Conservation (phyloP, 805 yeast genomes). For the Cyberlindnera mississippiensis region DNA sequence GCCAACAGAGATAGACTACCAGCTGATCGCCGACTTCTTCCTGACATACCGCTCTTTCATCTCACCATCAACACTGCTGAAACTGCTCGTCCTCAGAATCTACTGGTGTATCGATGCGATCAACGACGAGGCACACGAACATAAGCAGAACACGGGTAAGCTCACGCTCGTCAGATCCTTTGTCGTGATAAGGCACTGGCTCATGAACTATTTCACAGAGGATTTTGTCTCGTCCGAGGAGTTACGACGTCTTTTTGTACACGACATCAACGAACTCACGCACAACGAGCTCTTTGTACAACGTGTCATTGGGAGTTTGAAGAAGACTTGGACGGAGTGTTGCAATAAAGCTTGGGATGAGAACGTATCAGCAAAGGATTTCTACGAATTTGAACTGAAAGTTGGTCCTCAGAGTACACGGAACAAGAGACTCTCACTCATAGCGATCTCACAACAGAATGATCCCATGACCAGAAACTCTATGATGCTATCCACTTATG, state of each 20-base stretch:
- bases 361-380: conserved; percentile 27
- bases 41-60: conserved; percentile 75
- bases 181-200: conserved; percentile 86
- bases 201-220: conserved; percentile 79
- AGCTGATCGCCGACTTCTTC: conserved; percentile 79
- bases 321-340: conserved; percentile 45
- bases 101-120: conserved; percentile 61
- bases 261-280: conserved; percentile 30
- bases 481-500: conserved; percentile 32
- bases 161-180: conserved; percentile 75
- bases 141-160: conserved; percentile 49
- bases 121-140: conserved; percentile 23
- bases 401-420: conserved; percentile 27
- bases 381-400: conserved; percentile 20
- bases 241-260: conserved; percentile 42
- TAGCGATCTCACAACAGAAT: conserved; percentile 35
- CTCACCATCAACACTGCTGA: conserved; percentile 52
- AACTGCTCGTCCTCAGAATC: conserved; percentile 58
- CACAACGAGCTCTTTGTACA: conserved; percentile 27
- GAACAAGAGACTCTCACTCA: conserved; percentile 32
- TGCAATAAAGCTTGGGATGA: conserved; percentile 29
- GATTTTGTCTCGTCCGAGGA: conserved; percentile 62
- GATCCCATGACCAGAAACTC: conserved; percentile 42
- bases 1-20: conserved; percentile 53
- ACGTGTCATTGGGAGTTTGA: conserved; percentile 41